A percentile compares a stretch with the other conserved stretches of the same genome.
These are phyloP conservation scores for Trichodelitschia bisporula DNA, from an alignment of 495 filamentous ascomycete species.

Conservation along the genomic window DNA sequence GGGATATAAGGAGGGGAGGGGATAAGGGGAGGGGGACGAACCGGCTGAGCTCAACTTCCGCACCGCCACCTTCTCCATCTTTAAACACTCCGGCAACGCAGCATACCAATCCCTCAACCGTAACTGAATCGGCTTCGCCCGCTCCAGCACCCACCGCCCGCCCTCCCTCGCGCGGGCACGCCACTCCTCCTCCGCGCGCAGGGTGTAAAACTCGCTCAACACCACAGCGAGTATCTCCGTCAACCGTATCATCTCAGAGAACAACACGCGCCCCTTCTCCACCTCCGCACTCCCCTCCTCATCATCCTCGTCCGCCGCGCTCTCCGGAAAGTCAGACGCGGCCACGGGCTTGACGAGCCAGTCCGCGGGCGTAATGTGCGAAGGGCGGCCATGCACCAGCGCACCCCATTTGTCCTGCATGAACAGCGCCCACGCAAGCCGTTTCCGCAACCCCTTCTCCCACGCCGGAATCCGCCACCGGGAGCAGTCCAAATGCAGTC, in stretches of 20 bases:
- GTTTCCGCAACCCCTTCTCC: constrained; percentile 55
- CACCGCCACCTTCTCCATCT: constrained; percentile 21
- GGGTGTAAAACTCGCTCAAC: constrained; percentile 33
- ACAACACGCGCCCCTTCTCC: constrained; percentile 38
- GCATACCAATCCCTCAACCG: constrained; percentile 34
- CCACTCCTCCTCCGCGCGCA: constrained; percentile 28
- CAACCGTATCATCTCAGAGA: constrained; percentile 32
- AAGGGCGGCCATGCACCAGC: constrained; percentile 55
- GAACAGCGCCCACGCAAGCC: constrained; percentile 64
- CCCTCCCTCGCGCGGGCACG: constrained; percentile 23
- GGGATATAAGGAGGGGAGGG: too few relatives aligned
- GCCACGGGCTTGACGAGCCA: constrained; percentile 47
- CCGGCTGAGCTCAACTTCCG: too few relatives aligned
- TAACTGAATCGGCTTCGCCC: constrained; percentile 35
- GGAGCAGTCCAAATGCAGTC: constrained; percentile 57
- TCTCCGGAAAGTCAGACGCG: constrained; percentile 46
- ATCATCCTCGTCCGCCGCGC: constrained; percentile 26
- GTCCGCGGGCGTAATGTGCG: constrained; percentile 47
- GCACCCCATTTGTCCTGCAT: constrained; percentile 78
- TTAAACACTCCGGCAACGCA: constrained; percentile 24
- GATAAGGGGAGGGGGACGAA: too few relatives aligned
- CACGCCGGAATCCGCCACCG: constrained; percentile 60
- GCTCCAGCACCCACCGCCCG: constrained; percentile 29
- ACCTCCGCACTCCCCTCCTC: constrained; percentile 32
- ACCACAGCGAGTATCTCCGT: constrained; percentile 36